Evolutionary conservation across 441 rosid genomes (phyloP).

Genomic region (Jatropha multifida): DNA sequence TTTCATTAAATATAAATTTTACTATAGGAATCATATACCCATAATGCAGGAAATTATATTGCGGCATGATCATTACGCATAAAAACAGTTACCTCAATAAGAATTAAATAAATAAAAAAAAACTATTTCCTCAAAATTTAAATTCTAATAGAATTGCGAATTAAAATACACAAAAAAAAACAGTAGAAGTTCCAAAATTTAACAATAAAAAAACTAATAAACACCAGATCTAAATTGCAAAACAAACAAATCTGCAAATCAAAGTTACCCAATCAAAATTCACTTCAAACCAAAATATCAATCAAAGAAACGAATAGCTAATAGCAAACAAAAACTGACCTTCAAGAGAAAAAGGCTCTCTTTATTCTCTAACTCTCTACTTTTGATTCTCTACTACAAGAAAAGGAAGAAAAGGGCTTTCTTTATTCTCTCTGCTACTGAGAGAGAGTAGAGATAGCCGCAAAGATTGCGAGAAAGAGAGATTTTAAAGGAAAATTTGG

Average conservation of each 20-base stretch:
- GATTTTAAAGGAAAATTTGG: neutral
- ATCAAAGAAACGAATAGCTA: neutral
- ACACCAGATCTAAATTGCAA: constrained; percentile 16
- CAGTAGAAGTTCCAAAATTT: neutral
- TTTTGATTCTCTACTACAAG: neutral
- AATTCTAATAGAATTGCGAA: no score
- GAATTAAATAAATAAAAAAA: no score
- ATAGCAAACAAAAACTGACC: neutral
- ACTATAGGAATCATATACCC: no score
- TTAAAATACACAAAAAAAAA: no score
- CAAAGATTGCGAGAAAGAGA: neutral
- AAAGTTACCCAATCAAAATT: neutral
- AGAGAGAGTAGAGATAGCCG: neutral
- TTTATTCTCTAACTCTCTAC: no score
- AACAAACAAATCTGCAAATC: neutral
- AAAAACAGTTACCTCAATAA: no score
- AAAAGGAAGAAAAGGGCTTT: neutral
- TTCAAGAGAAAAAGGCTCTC: no score
- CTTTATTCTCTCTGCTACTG: no score
- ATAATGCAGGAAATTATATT: no score
- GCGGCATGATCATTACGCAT: no score
- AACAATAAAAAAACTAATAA: neutral
- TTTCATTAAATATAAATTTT: no score
- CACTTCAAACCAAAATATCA: neutral
- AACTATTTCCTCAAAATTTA: no score